Percentiles rank a stretch among this genome's conserved stretches.
These are phyloP conservation scores for Sodiomyces alkalinus DNA, from an alignment of 2,329 filamentous ascomycete species.

Conservation along the genomic window DNA sequence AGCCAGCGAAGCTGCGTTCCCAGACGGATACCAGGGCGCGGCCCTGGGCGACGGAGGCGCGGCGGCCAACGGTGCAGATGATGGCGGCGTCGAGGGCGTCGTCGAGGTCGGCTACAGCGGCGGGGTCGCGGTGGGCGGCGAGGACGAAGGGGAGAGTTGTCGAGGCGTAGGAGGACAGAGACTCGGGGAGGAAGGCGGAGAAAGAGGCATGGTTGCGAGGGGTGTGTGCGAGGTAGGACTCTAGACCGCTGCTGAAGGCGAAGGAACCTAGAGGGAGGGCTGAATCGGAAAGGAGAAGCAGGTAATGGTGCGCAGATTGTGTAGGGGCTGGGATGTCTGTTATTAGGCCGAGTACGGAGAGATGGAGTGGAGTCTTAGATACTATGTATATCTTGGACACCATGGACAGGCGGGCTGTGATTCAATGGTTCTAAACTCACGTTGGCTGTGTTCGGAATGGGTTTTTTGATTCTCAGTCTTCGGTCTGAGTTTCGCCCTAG, in stretches of 20 bases:
- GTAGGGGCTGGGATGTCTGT: background rate
- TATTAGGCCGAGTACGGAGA: too few species aligned
- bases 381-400: too few species aligned
- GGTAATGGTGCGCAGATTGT: slow-evolving; percentile 39
- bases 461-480: too few species aligned
- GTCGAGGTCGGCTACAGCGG: slow-evolving; percentile 42
- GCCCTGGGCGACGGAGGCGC: slow-evolving; percentile 63
- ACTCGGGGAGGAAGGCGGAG: slow-evolving; percentile 52
- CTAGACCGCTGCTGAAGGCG: slow-evolving; percentile 69
- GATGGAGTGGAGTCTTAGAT: too few species aligned
- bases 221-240: slow-evolving; percentile 65
- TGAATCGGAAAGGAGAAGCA: slow-evolving; percentile 67
- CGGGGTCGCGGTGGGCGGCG: slow-evolving; percentile 44
- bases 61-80: slow-evolving; percentile 62
- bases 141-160: slow-evolving; percentile 64
- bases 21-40: slow-evolving; percentile 60
- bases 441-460: too few species aligned
- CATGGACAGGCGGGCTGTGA: too few species aligned
- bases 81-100: slow-evolving; percentile 64
- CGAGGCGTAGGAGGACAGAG: slow-evolving; percentile 54
- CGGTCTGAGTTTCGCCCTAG: too few species aligned
- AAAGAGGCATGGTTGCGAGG: slow-evolving; percentile 31
- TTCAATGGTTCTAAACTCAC: too few species aligned
- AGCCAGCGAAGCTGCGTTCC: slow-evolving; percentile 50
- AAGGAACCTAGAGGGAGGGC: slow-evolving; percentile 75